These are phyloP conservation scores for Tricholoma hemisulphureum DNA, from an alignment of 768 basidiomycete genomes.

Conservation along the genomic window DNA sequence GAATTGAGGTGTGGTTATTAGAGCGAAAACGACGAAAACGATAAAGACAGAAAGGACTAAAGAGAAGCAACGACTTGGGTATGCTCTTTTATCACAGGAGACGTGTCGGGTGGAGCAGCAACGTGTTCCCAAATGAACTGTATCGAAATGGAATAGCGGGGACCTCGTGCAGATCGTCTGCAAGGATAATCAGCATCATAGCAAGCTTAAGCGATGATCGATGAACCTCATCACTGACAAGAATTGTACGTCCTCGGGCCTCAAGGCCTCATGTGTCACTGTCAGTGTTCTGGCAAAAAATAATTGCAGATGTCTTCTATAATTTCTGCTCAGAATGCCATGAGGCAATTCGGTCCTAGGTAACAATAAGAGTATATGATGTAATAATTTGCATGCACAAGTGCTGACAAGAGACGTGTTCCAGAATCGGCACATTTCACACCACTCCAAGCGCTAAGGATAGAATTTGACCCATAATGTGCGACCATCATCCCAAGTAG, in stretches of 20 bases:
- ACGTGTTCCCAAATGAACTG: not conserved
- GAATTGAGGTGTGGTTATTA: not conserved
- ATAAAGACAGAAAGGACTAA: not conserved
- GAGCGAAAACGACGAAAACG: not conserved
- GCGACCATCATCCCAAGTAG: too few relatives aligned
- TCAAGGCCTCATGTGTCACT: too few relatives aligned
- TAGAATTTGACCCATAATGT: too few relatives aligned
- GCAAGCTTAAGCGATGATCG: too few relatives aligned
- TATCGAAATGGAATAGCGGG: not conserved
- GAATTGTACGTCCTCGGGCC: not conserved
- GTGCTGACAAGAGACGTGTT: not conserved
- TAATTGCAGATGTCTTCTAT: not conserved
- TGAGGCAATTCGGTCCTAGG: not conserved
- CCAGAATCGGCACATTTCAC: too few relatives aligned
- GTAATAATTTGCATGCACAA: not conserved
- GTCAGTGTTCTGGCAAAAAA: too few relatives aligned
- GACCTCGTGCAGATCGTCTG: not conserved
- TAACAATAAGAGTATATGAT: not conserved
- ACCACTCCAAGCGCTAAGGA: too few relatives aligned
- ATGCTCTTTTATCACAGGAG: not conserved
- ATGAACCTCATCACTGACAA: not conserved
- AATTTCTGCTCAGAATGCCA: not conserved
- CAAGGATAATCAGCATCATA: not conserved
- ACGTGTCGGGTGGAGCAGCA: not conserved
- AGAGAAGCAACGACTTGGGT: not conserved